These are phyloP conservation scores for Talaromyces marneffei DNA, from an alignment of 2,329 filamentous ascomycete genomes.

Conservation along the genomic window DNA sequence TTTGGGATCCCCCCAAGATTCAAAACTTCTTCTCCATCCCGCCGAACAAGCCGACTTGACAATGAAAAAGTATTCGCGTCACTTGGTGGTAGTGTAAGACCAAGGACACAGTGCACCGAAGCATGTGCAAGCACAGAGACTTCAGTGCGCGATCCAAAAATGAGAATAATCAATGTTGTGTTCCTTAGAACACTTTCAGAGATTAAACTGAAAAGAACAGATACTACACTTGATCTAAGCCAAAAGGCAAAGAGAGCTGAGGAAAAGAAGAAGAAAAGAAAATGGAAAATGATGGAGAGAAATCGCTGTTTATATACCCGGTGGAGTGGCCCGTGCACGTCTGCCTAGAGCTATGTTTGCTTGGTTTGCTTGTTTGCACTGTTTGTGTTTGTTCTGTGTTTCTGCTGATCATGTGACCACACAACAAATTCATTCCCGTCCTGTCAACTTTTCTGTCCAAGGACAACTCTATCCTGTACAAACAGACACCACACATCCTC, in stretches of 20 bases:
- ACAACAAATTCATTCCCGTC: neutral
- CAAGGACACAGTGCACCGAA: slow-evolving; percentile 62
- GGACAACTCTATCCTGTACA: neutral
- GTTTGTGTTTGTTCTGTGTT: slow-evolving; percentile 11
- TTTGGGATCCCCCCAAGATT: too few species aligned
- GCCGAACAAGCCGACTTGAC: slow-evolving; percentile 48
- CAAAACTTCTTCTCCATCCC: slow-evolving; percentile 51
- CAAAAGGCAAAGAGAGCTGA: slow-evolving; percentile 51
- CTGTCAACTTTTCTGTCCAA: neutral
- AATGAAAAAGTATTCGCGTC: slow-evolving; percentile 66
- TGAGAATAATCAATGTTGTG: slow-evolving; percentile 74
- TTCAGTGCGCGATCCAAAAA: slow-evolving; percentile 57
- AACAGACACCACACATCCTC: neutral
- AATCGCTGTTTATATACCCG: slow-evolving; percentile 27
- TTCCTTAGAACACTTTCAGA: slow-evolving; percentile 74
- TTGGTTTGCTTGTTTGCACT: neutral
- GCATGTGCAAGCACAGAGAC: slow-evolving; percentile 70
- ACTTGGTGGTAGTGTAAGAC: slow-evolving; percentile 69
- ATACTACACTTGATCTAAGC: slow-evolving; percentile 94
- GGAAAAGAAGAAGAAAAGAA: slow-evolving; percentile 37
- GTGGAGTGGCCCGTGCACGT: slow-evolving; percentile 17
- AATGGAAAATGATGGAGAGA: slow-evolving; percentile 25
- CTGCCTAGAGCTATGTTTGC: slow-evolving; percentile 11
- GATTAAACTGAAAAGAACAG: slow-evolving; percentile 98
- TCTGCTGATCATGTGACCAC: slow-evolving; percentile 3